Conservation (phyloP, 1,139 yeast genomes). For the Pneumocystis wakefieldiae region DNA sequence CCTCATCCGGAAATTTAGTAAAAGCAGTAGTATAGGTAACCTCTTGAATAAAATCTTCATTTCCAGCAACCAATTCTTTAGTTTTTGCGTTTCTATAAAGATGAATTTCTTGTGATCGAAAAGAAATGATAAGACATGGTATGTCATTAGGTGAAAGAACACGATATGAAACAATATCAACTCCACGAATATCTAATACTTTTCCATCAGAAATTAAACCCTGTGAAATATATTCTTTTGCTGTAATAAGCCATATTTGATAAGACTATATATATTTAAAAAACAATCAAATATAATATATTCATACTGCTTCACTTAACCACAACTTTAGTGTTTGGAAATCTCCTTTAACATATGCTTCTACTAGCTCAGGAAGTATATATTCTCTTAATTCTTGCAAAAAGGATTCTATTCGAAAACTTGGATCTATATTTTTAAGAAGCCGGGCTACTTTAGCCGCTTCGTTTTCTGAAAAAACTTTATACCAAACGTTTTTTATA, state of each 20-base stretch:
- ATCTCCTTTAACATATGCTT: constrained; percentile 90
- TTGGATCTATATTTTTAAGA: constrained; percentile 82
- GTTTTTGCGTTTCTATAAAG: constrained; percentile 78
- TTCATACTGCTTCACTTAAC: constrained; percentile 69
- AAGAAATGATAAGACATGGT: constrained; percentile 86
- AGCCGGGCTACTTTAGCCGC: constrained; percentile 77
- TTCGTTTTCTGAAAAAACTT: constrained; percentile 91
- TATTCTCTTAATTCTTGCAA: constrained; percentile 75
- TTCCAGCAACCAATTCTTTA: constrained; percentile 91
- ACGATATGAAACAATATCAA: constrained; percentile 81
- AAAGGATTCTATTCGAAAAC: constrained; percentile 67
- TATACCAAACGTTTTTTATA: constrained; percentile 35
- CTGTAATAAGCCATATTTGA: constrained; percentile 87
- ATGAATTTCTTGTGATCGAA: constrained; percentile 94
- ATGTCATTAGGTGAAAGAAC: constrained; percentile 78
- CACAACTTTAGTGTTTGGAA: constrained; percentile 67
- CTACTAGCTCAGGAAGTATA: constrained; percentile 87
- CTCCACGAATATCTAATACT: constrained; percentile 88
- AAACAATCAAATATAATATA: not conserved
- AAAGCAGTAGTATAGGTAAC: constrained; percentile 93
- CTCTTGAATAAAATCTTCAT: constrained; percentile 82
- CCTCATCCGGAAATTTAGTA: constrained; percentile 82
- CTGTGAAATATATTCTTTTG: constrained; percentile 83
- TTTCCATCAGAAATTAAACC: constrained; percentile 84
- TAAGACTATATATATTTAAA: constrained; percentile 34